Conservation (phyloP, 2,329 filamentous ascomycete genomes). For the Amylocarpus encephaloides region DNA sequence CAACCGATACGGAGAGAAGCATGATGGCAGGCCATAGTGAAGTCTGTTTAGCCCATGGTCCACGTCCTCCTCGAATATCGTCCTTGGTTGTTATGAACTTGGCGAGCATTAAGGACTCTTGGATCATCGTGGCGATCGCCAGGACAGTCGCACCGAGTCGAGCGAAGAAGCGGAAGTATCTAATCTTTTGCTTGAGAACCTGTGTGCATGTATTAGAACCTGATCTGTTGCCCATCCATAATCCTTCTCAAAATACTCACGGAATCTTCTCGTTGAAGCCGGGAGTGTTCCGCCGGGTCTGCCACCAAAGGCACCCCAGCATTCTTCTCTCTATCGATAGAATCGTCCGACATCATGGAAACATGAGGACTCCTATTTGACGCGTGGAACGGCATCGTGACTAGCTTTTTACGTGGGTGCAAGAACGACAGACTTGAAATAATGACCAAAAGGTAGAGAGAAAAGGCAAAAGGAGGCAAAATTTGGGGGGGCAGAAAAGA, state of each 20-base stretch:
- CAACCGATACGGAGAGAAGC: slow-evolving; percentile 10
- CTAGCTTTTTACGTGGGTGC: not conserved
- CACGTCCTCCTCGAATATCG: slow-evolving; percentile 7
- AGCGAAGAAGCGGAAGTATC: slow-evolving; percentile 10
- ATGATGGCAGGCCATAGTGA: slow-evolving; percentile 14
- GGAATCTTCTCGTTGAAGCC: not conserved
- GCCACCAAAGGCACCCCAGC: not conserved
- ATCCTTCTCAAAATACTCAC: not conserved
- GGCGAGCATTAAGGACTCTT: slow-evolving; percentile 12
- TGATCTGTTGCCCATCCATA: not conserved
- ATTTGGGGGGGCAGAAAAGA: not conserved
- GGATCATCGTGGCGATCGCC: slow-evolving; percentile 7
- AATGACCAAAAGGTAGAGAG: not conserved
- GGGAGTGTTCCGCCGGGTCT: not conserved
- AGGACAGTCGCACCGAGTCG: slow-evolving; percentile 12
- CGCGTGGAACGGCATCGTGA: not conserved
- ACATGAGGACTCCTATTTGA: not conserved
- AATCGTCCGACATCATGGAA: not conserved
- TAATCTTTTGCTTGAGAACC: slow-evolving; percentile 11
- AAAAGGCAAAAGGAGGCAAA: not conserved
- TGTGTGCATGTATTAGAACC: not conserved
- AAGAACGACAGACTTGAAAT: not conserved
- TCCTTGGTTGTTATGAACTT: slow-evolving; percentile 10
- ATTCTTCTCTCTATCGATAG: not conserved
- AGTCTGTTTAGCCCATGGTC: slow-evolving; percentile 15